Percentiles rank a stretch among this genome's conserved stretches.
phyloP scores from a whole-genome alignment of 1,284 basidiomycete species.

The Austropuccinia psidii region DNA sequence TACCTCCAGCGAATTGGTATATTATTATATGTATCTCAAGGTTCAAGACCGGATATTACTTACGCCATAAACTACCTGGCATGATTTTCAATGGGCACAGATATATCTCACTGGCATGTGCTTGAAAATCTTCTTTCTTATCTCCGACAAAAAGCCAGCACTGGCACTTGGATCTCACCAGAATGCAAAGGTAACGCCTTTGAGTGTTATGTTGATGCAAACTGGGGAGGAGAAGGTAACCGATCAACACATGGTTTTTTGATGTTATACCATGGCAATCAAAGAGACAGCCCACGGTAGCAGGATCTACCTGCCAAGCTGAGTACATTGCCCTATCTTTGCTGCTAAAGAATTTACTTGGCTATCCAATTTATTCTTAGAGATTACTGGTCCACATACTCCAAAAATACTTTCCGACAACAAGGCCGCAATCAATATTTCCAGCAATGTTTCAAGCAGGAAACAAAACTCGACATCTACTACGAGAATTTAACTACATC shows the following conservation, averaged over 20 bases:
- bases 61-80: not conserved
- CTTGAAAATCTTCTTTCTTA: not conserved
- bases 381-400: no score
- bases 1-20: not conserved
- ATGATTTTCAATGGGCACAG: not conserved
- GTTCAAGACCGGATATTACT: not conserved
- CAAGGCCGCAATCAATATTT: not conserved
- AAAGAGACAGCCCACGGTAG: not conserved
- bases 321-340: not conserved
- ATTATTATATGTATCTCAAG: not conserved
- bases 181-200: no score
- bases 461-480: not conserved
- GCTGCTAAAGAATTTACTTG: not conserved
- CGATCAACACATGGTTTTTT: not conserved
- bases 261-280: not conserved
- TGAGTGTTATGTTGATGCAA: not conserved
- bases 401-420: not conserved
- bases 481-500: not conserved
- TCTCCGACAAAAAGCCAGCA: not conserved
- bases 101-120: not conserved
- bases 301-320: not conserved
- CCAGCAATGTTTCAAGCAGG: not conserved
- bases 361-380: no score
- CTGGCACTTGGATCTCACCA: no score
- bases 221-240: no score